These are phyloP conservation scores for Brassica balearica DNA, from an alignment of 441 rosid species.

Conservation along the genomic window DNA sequence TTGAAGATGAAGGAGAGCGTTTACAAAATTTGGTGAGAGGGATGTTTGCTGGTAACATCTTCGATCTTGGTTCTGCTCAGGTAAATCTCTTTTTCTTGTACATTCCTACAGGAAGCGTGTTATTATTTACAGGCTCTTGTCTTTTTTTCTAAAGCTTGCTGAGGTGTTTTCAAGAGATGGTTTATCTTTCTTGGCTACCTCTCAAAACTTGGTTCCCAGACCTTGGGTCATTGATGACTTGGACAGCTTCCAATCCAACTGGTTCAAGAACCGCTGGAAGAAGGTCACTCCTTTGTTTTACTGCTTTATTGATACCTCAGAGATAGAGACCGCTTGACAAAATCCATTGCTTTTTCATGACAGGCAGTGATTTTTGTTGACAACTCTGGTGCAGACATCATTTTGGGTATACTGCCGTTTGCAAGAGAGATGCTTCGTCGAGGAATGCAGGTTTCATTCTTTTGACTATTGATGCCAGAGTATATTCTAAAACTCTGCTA, in stretches of 20 bases:
- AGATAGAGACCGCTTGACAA: neutral
- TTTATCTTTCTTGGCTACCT: slow-evolving; percentile 85
- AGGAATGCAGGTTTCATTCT: slow-evolving; percentile 76
- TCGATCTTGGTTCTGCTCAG: slow-evolving; percentile 97
- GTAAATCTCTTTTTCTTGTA: slow-evolving; percentile 62
- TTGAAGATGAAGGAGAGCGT: slow-evolving; percentile 73
- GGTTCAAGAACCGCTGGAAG: slow-evolving; percentile 90
- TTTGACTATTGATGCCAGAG: slow-evolving; percentile 18
- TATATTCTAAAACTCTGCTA: slow-evolving; percentile 17
- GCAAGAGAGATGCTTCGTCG: slow-evolving; percentile 87
- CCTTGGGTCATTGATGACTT: slow-evolving; percentile 99
- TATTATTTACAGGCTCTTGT: neutral
- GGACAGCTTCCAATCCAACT: slow-evolving; percentile 72
- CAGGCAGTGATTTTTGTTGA: slow-evolving; percentile 97
- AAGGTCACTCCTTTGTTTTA: slow-evolving; percentile 58
- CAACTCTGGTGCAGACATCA: slow-evolving; percentile 97
- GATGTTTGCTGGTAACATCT: slow-evolving; percentile 93
- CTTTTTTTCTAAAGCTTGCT: slow-evolving; percentile 51
- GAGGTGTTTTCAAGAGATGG: slow-evolving; percentile 96
- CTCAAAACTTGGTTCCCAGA: slow-evolving; percentile 87
- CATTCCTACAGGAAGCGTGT: slow-evolving; percentile 53
- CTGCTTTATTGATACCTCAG: slow-evolving; percentile 13
- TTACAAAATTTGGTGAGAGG: slow-evolving; percentile 87
- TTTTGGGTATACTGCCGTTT: slow-evolving; percentile 91
- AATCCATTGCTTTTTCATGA: slow-evolving; percentile 21